These are phyloP conservation scores for Triticum dicoccoides DNA, from an alignment of 176 grass and related monocot species.

Conservation along the genomic window DNA sequence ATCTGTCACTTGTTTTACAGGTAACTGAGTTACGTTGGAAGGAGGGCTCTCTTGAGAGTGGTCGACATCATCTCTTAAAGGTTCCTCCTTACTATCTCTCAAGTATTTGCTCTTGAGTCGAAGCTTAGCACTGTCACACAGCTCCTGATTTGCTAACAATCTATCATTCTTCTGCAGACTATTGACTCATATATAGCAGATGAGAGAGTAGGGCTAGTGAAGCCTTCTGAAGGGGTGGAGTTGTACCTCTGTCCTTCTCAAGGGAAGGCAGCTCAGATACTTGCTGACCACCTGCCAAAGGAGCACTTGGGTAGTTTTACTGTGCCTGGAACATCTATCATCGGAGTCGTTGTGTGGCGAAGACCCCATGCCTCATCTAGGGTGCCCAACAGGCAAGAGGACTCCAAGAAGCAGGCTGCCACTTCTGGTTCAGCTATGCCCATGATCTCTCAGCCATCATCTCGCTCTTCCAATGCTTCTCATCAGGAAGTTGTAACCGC, in stretches of 20 bases:
- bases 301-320: constrained; percentile 36
- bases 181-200: constrained; percentile 62
- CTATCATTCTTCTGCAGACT: constrained; percentile 41
- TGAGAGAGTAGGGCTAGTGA: constrained; percentile 63
- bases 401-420: constrained; percentile 29
- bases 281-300: constrained; percentile 48
- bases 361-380: constrained; percentile 37
- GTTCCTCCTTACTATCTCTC: constrained; percentile 24
- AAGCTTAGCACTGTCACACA: background rate
- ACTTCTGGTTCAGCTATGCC: constrained; percentile 20
- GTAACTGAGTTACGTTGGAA: constrained; percentile 56
- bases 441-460: background rate
- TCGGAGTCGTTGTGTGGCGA: constrained; percentile 73
- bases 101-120: background rate
- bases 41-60: constrained; percentile 49
- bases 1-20: constrained; percentile 24
- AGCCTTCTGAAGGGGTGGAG: constrained; percentile 56
- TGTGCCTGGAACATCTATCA: constrained; percentile 10
- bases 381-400: constrained; percentile 36
- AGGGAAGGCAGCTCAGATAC: constrained; percentile 46
- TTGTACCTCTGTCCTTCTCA: constrained; percentile 62
- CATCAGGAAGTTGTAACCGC: constrained; percentile 33
- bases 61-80: constrained; percentile 45
- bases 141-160: constrained; percentile 1
- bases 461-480: background rate